A percentile compares a stretch with the other conserved stretches of the same genome.
Conservation (phyloP, 1,284 basidiomycete species). For the Leucoagaricus sp. region DNA sequence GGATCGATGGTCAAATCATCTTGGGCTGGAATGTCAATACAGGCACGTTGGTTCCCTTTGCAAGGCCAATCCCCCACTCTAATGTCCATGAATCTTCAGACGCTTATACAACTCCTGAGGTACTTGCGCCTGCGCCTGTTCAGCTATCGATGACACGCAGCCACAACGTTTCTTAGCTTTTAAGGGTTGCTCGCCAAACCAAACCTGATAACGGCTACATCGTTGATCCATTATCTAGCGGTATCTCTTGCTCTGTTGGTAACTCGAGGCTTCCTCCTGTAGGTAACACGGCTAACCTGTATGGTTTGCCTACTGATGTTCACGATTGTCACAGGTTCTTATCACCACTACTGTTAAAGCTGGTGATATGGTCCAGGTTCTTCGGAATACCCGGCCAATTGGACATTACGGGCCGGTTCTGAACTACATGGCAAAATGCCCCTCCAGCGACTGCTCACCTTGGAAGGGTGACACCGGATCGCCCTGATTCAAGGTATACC, state of each 20-base stretch:
- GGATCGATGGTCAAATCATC: conserved; percentile 28
- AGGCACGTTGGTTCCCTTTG: conserved; percentile 15
- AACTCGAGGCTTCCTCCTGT: conserved; percentile 36
- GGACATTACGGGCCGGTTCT: conserved; percentile 39
- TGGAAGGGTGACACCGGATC: conserved; percentile 35
- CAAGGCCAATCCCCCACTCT: background rate
- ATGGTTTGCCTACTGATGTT: background rate
- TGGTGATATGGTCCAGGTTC: conserved; percentile 31
- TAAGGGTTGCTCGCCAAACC: conserved; percentile 34
- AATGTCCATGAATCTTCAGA: conserved; percentile 20
- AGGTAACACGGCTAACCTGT: background rate
- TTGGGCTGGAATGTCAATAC: conserved; percentile 30
- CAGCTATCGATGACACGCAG: background rate
- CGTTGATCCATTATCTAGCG: conserved; percentile 28
- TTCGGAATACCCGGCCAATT: conserved; percentile 39
- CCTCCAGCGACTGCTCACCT: conserved; percentile 31
- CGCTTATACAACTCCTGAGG: conserved; percentile 34
- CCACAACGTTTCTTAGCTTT: conserved; percentile 20
- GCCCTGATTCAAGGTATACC: conserved; percentile 37
- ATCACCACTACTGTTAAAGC: conserved; percentile 35
- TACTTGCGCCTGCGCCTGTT: conserved; percentile 4
- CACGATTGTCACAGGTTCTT: conserved; percentile 25
- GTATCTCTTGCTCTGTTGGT: conserved; percentile 39
- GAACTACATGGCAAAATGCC: conserved; percentile 39
- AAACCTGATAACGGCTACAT: conserved; percentile 37